Base-by-base conservation (phyloP, 225 moss, liverwort and hornwort species). In the Bryum argenteum region DNA sequence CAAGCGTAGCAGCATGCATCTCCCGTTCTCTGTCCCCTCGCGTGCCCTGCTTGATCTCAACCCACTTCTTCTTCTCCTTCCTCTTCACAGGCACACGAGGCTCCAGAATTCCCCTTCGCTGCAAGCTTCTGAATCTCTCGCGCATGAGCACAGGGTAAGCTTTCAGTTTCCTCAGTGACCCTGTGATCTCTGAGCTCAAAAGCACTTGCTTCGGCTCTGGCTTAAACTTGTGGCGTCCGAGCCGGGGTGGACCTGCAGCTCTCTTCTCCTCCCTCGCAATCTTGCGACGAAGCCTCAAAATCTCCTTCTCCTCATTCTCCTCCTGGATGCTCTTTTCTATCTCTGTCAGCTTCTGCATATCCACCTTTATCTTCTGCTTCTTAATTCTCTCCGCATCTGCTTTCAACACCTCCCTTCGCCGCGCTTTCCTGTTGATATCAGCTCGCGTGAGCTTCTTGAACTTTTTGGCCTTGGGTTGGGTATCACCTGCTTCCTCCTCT, bases 171-270 rank as follows among this genome's bases (percentile, higher is more conserved):
- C 97, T 79, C 81, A 98, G 69, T 11, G 97, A 98, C 13, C 97
- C 97, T 14, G 94, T 88, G 26, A 98, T 85, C 72, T 98, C 97
- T 40, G 94, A 88, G 5, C 90, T 92, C 61, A 94, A 72, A 56
- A 98, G 91, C 40, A 98, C 97, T 81, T 98, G 97, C 16, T 86
- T 81, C 24, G 91, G 92, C 76, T 94, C 97, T 8, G 97, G 90
- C 47, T 92, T 92, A 71, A 94, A 98, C 83, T 86, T 97, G 62
- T 94, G 77, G 47, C 89, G 92, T 52, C 97, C 92, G 16, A 97
- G 94, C 55, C 89, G 84, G 0, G 97, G 94, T 52, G 97, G 97
- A 63, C 90, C 92, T 37, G 61, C 62, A 33, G 94, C 94, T 70
- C 82, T 83, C 70, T 80, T 94, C 66, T 94, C 97, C 75, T 87